Conservation (phyloP, 2,329 filamentous ascomycete genomes). For the Didymella arachidicola region DNA sequence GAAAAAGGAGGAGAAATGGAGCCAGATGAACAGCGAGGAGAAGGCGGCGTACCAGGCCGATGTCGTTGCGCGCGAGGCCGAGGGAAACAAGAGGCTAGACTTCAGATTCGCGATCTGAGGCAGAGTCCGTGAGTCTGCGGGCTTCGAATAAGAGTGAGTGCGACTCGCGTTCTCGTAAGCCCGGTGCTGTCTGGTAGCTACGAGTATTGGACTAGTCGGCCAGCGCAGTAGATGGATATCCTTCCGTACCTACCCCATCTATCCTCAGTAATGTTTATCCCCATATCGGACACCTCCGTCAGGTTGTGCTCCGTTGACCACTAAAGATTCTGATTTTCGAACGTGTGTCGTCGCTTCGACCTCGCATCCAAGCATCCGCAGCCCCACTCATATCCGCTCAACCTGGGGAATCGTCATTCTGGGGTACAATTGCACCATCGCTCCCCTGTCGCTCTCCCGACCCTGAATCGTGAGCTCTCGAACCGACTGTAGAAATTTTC, state of each 20-base stretch:
- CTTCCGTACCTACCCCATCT: neutral
- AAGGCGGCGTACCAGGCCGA: constrained; percentile 58
- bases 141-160: neutral
- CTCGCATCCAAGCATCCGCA: neutral
- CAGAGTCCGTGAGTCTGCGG: neutral
- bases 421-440: constrained; percentile 16
- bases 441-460: neutral
- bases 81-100: constrained; percentile 53
- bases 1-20: constrained; percentile 58
- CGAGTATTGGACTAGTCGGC: neutral
- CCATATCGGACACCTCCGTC: neutral
- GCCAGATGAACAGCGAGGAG: constrained; percentile 58
- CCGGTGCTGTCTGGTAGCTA: neutral
- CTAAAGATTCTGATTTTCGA: neutral
- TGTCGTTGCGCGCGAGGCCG: constrained; percentile 33
- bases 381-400: constrained; percentile 1
- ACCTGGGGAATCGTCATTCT: constrained; percentile 17
- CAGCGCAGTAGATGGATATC: neutral
- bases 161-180: neutral
- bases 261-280: neutral
- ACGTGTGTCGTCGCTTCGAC: constrained; percentile 7
- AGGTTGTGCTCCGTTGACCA: neutral
- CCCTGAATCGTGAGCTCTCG: too few species aligned
- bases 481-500: too few species aligned
- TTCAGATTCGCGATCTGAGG: constrained; percentile 46